Evolutionary conservation across 768 basidiomycete species (phyloP), one percentile per base, ranked within the genome.

Genomic region (Clitopilus hobsonii): DNA sequence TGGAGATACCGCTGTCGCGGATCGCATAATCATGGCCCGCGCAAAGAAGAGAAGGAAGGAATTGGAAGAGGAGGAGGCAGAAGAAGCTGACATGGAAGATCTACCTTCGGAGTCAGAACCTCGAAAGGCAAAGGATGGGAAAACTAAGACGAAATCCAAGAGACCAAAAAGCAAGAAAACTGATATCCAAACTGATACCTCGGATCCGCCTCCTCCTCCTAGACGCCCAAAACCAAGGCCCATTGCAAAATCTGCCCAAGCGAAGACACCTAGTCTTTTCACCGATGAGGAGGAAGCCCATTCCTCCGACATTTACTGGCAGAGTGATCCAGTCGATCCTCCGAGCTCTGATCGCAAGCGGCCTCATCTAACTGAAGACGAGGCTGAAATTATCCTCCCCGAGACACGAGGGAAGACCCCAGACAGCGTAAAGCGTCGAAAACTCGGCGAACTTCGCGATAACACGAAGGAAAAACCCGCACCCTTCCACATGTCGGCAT

Each of bases 1-100:
- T 27, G 61, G 63, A 51, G 63, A 61, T 38, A 55, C 61, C 11
- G 79, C 68, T 8, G 77, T 75, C 20, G 80, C 77, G 1, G 81
- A 83, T 59, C 61, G 61, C 57, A 81, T 83, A 62, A 69, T 81
- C 23, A 80, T 81, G 79, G 77, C 81, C 58, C 68, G 79, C 53
- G 81, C 80, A 1, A 72, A 69, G 60, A 80, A 76, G 68, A 68
- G 81, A 56, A 61, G 81, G 60, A 74, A 76, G 59, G 79, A 83
- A 63, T 64, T 83, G 5, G 77, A 66, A 53, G 68, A 71, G 53
- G 66, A 70, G 24, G 68, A 69, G 52, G 58, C 55, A 45, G 53
- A 54, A 25, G 56, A 58, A 28, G 41, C 41, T 20, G 41, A 45
- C 18, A 20, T 16, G n/a, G 41, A 45, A 20, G 41, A 45, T 45